Evolutionary conservation across 1,139 yeast genomes (phyloP), one percentile per base, ranked within the genome.

Genomic region (Lodderomyces margitis): DNA sequence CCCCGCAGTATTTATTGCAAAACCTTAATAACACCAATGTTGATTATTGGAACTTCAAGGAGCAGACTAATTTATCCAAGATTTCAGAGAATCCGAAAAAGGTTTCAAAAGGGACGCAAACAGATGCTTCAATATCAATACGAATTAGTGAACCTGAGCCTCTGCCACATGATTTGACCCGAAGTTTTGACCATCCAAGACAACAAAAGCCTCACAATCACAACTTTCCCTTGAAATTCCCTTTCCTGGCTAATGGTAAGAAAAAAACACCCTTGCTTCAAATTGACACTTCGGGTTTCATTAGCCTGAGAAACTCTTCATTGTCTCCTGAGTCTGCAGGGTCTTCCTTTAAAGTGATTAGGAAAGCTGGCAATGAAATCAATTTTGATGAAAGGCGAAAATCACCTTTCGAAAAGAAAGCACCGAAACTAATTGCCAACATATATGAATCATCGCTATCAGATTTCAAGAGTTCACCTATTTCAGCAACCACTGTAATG

Each of bases 331-430:
- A 36, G 5, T 38, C 44, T 3, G 24, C 38, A 5, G 39, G 41
- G 12, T 16, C 21, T 11, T 68, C 87, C 0, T 87, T 87, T 56
- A 73, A 83, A 47, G 84, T 87, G 0, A 72, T 87, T 11, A 62
- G 91, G 28, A 46, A 47, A 24, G 45, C 40, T 34, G 75, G 75
- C 12, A 66, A 78, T 21, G 94, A 85, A 55, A 86, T 87, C 44
- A 89, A 88, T 61, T 87, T 87, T 57, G 94, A 87, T 54, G 83
- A 87, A 53, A 70, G 91, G 42, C 66, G 95, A 35, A 80, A 81
- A 39, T 83, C 95, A 0, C 95, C 95, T 1, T 84, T 78, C 53
- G 81, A 74, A 35, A 49, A 61, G 3, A 70, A 68, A 41, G 64
- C 73, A 1, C 75, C 77, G 0, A 69, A 69, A 42, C 51, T 66